phyloP scores from a whole-genome alignment of 371 early-diverging fungal genomes.

The Zancudomyces culisetae region DNA sequence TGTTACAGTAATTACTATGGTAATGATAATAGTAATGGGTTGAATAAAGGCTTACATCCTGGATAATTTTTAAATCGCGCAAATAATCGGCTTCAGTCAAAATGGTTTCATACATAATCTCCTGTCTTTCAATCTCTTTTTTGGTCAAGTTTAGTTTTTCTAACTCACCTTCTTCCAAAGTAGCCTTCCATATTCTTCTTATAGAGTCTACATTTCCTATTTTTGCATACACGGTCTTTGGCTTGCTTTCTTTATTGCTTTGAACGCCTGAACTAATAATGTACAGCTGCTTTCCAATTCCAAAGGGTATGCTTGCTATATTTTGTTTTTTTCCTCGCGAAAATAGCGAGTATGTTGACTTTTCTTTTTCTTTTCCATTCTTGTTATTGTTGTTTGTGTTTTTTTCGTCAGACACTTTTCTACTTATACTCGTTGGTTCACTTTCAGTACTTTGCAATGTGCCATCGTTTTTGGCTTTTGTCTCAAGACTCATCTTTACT shows the following conservation, averaged over 20 bases:
- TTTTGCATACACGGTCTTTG: not conserved
- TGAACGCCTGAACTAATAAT: not conserved
- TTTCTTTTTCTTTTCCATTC: not conserved
- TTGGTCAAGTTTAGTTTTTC: slow-evolving; percentile 30
- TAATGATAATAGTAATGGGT: no score
- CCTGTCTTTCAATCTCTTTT: slow-evolving; percentile 68
- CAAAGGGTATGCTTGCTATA: not conserved
- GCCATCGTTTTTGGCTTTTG: not conserved
- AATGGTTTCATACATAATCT: slow-evolving; percentile 80
- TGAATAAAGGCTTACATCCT: slow-evolving; percentile 1
- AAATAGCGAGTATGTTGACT: not conserved
- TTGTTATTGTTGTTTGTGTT: not conserved
- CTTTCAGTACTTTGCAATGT: not conserved
- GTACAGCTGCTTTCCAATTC: not conserved
- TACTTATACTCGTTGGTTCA: not conserved
- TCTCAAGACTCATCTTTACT: not conserved
- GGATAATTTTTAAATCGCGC: slow-evolving; percentile 38
- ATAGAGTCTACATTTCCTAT: not conserved
- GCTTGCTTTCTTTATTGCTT: not conserved
- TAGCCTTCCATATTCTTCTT: slow-evolving; percentile 15
- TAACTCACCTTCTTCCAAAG: slow-evolving; percentile 21
- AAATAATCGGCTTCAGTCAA: slow-evolving; percentile 82
- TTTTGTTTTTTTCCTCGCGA: not conserved
- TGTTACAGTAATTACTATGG: no score
- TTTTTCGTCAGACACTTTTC: not conserved